These are phyloP conservation scores for Suhomyces sp. DNA, from an alignment of 805 yeast species.

Conservation along the genomic window DNA sequence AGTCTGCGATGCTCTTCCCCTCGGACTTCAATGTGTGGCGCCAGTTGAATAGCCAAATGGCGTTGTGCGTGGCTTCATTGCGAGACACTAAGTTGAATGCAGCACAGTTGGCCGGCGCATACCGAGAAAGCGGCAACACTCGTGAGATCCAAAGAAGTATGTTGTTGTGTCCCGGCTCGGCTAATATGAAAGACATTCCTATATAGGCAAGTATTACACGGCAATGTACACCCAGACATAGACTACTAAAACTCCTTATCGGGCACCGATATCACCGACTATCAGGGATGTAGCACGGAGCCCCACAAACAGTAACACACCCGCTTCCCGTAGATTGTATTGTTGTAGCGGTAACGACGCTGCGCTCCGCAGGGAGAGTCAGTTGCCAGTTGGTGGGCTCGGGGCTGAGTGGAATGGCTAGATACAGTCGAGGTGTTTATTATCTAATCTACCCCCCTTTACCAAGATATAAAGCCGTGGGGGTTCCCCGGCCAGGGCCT, in stretches of 20 bases:
- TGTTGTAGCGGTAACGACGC: background rate
- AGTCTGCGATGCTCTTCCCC: slow-evolving; percentile 74
- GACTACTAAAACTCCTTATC: background rate
- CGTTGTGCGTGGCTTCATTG: slow-evolving; percentile 55
- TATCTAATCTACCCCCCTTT: background rate
- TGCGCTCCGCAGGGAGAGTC: background rate
- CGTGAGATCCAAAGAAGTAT: slow-evolving; percentile 66
- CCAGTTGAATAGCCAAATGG: slow-evolving; percentile 52
- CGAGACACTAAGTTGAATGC: slow-evolving; percentile 51
- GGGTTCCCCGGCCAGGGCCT: background rate
- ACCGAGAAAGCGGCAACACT: slow-evolving; percentile 44
- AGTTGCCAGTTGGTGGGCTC: background rate
- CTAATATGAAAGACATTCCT: background rate
- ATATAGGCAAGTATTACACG: background rate
- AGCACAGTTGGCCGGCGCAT: slow-evolving; percentile 49
- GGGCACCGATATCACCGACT: background rate
- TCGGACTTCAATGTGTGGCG: slow-evolving; percentile 67
- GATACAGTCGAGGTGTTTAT: no score
- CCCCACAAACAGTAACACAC: background rate
- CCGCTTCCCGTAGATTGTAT: background rate
- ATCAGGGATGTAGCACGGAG: background rate
- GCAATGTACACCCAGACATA: no score
- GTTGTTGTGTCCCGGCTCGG: slow-evolving; percentile 51
- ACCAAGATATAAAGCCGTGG: background rate
- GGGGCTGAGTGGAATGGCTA: background rate